These are phyloP conservation scores for Trichaptum fuscoviolaceum DNA, from an alignment of 768 basidiomycete genomes.

Conservation along the genomic window DNA sequence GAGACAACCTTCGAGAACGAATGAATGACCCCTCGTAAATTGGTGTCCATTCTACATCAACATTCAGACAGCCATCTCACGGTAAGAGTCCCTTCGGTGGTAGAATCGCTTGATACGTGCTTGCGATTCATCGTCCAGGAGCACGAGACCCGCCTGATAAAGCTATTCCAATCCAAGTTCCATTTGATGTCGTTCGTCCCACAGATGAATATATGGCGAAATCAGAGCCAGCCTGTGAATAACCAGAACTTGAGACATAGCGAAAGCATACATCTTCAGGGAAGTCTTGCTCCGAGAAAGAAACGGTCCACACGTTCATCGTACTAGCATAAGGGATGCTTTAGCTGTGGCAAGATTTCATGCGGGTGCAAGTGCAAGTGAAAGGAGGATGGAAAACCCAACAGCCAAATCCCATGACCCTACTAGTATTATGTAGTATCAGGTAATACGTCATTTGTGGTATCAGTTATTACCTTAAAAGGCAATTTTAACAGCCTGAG, in stretches of 20 bases:
- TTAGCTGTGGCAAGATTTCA: not conserved
- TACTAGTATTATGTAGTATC: too few species aligned
- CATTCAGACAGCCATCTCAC: slow-evolving; percentile 34
- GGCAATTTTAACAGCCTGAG: too few species aligned
- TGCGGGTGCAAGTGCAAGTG: not conserved
- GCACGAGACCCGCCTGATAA: slow-evolving; percentile 52
- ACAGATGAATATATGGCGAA: slow-evolving; percentile 7
- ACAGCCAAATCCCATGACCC: too few species aligned
- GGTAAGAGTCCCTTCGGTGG: slow-evolving; percentile 68
- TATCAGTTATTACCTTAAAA: too few species aligned
- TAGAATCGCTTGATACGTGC: slow-evolving; percentile 60
- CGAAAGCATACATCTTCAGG: slow-evolving; percentile 30
- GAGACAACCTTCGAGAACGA: slow-evolving; percentile 50
- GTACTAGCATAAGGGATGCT: slow-evolving; percentile 1
- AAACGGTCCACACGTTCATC: slow-evolving; percentile 41
- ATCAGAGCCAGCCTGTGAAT: slow-evolving; percentile 10
- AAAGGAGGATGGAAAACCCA: not conserved
- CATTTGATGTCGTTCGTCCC: slow-evolving; percentile 10
- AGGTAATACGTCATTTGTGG: too few species aligned
- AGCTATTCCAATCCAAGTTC: slow-evolving; percentile 36
- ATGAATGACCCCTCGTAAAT: slow-evolving; percentile 3
- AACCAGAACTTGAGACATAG: not conserved
- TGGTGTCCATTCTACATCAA: not conserved
- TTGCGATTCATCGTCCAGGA: slow-evolving; percentile 53
- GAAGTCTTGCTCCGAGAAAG: slow-evolving; percentile 30